These are phyloP conservation scores for Cladosporium halotolerans DNA, from an alignment of 2,329 filamentous ascomycete species.

Conservation along the genomic window DNA sequence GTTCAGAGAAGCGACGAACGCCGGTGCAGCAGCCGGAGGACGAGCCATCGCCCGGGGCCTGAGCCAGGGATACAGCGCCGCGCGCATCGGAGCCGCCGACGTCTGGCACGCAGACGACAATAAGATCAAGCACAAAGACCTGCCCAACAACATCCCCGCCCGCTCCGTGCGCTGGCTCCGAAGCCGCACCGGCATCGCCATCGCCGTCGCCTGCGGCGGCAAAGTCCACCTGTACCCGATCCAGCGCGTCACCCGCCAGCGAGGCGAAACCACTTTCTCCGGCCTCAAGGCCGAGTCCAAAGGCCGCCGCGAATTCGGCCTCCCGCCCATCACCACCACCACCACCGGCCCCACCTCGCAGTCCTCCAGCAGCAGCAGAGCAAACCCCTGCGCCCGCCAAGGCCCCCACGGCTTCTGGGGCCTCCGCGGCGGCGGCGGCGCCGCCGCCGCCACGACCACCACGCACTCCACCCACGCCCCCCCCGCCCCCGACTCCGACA, in stretches of 20 bases:
- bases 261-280: conserved; percentile 45
- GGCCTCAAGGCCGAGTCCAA: conserved; percentile 32
- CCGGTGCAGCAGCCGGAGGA: conserved; percentile 52
- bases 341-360: conserved; percentile 10
- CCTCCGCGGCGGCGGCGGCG: conserved; percentile 19
- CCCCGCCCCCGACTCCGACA: conserved; percentile 2
- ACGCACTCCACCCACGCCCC: not conserved
- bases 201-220: conserved; percentile 62
- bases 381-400: conserved; percentile 20
- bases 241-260: conserved; percentile 39
- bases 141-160: conserved; percentile 47
- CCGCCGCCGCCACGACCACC: not conserved
- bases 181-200: conserved; percentile 54
- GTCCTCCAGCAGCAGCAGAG: conserved; percentile 2
- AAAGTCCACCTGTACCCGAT: conserved; percentile 60
- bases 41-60: conserved; percentile 68
- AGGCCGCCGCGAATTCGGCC: conserved; percentile 11
- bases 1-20: conserved; percentile 26
- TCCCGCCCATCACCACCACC: conserved; percentile 15
- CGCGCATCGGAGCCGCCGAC: conserved; percentile 61
- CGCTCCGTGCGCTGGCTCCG: conserved; percentile 61
- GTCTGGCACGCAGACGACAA: conserved; percentile 71
- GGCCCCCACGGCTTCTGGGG: conserved; percentile 37
- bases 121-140: conserved; percentile 60
- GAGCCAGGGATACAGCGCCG: conserved; percentile 66